Evolutionary conservation across 352 stramenopile genomes (phyloP), one percentile per base, ranked within the genome.

Genomic region (Globisporangium takayamanum): DNA sequence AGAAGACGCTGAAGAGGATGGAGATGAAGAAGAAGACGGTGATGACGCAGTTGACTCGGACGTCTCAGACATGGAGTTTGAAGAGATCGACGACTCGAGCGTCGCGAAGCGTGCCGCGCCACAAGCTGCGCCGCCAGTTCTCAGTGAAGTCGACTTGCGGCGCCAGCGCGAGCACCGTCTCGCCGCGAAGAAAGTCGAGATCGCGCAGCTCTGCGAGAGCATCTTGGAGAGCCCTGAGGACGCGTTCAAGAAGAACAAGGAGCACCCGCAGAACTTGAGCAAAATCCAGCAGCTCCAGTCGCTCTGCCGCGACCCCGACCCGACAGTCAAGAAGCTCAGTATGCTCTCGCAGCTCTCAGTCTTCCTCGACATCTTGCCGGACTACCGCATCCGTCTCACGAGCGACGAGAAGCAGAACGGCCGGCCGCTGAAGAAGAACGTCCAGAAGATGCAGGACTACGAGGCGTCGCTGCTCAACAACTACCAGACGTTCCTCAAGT

Each of bases 311-410:
- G 88, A 96, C 50, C 69, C 78, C 11, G 88, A 96, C 59, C 51
- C 69, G 20, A 89, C 78, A 1, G 74, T 96, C 49, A 76, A 82
- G 60, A 89, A 91, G 53, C 76, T 98, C 8, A 94, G 83, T 22
- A 73, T 98, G 63, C 73, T 98, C 49, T 98, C 92, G 8, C 72
- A 97, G 50, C 68, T 98, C 16, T 95, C 95, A 1, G 90, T 99
- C 36, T 98, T 98, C 57, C 76, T 97, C 45, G 96, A 99, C 56
- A 97, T 99, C 36, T 53, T 98, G 36, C 96, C 96, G 0, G 83
- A 92, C 59, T 98, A 99, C 75, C 85, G 95, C 53, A 98, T 99
- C 53, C 90, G 94, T 59, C 61, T 89, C 25, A 80, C 91, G 36
- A 95, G 79, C 1, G 73, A 90, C 3, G 93, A 98, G 62, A 80